Evolutionary conservation across 2,329 filamentous ascomycete species (phyloP), one percentile per base, ranked within the genome.

Genomic region (Phaeomoniella chlamydospora): DNA sequence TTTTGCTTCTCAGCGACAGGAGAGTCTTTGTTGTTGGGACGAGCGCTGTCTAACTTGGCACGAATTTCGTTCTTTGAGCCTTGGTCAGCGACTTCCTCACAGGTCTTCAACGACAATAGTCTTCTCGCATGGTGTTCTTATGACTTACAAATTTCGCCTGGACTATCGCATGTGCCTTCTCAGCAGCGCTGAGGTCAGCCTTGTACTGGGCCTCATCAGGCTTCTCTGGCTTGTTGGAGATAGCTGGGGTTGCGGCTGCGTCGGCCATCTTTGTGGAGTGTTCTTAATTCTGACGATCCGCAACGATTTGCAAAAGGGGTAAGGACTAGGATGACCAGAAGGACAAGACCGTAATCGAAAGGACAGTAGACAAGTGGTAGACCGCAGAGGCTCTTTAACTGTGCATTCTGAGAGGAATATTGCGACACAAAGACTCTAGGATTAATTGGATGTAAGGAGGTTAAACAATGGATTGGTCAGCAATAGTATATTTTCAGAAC

Each of bases 141-240:
- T 9, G 2, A 59, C 71, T 45, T 64, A 80, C 76, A 52, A 78
- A 57, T 51, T 71, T 72, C 48, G 83, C 77, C 65, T 90, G 80
- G 33, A 79, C 70, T 36, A 74, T 75, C 53, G 80, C 69, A 62
- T 93, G 80, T 46, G 82, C 84, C 67, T 94, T 93, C 62, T 96
- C 84, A 16, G 81, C 80, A 62, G 80, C 74, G 35, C 74, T 77
- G 42, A 94, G 70, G 44, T 73, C 71, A 55, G 77, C 72, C 65
- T 93, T 86, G 69, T 78, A 98, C 48, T 70, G 66, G 45, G 79
- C 80, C 65, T 90, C 82, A 59, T 94, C 83, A 33, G 90, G 90
- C 70, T 81, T 85, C 61, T 82, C 73, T 37, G 87, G 86, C 64
- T 77, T 85, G 52, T 33, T 37, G 4, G 16, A 12, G 6, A 64